These are phyloP conservation scores for Penicillium longicatenatum DNA, from an alignment of 495 filamentous ascomycete genomes.

Conservation along the genomic window DNA sequence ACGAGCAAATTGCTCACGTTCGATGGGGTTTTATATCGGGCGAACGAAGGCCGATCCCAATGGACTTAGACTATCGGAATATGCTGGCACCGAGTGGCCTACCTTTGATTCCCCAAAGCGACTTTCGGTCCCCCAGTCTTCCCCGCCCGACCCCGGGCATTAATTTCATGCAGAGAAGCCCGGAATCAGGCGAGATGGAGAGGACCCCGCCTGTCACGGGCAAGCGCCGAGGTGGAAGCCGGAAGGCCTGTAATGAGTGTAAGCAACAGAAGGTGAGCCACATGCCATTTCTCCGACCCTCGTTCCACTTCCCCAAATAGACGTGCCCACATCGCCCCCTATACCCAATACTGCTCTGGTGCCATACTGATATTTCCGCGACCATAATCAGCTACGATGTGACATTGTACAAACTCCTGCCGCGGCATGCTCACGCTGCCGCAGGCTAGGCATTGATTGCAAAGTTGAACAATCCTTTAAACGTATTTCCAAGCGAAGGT, in stretches of 20 bases:
- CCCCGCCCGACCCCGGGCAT: constrained; percentile 39
- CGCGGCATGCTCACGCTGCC: constrained; percentile 50
- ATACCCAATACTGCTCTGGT: not conserved
- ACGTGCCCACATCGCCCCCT: not conserved
- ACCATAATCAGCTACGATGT: constrained; percentile 41
- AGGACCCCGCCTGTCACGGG: constrained; percentile 47
- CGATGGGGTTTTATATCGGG: constrained; percentile 39
- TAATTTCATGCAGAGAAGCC: constrained; percentile 36
- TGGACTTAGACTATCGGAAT: constrained; percentile 47
- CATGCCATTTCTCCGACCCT: not conserved
- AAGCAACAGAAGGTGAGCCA: constrained; percentile 51
- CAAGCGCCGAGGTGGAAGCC: constrained; percentile 50
- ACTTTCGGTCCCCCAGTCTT: constrained; percentile 47
- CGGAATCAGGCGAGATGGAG: constrained; percentile 43
- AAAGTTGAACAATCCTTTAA: constrained; percentile 52
- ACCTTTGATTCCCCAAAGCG: constrained; percentile 37
- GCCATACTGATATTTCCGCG: no score
- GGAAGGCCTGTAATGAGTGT: constrained; percentile 54
- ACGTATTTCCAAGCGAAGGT: constrained; percentile 53
- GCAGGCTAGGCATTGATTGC: constrained; percentile 48
- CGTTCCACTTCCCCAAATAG: not conserved
- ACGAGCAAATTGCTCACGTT: constrained; percentile 26
- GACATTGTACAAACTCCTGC: constrained; percentile 51
- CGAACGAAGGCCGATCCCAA: constrained; percentile 37
- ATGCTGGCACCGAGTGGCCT: constrained; percentile 43